Evolutionary conservation across 768 basidiomycete species (phyloP).

Genomic region (Boletellus ananiceps): DNA sequence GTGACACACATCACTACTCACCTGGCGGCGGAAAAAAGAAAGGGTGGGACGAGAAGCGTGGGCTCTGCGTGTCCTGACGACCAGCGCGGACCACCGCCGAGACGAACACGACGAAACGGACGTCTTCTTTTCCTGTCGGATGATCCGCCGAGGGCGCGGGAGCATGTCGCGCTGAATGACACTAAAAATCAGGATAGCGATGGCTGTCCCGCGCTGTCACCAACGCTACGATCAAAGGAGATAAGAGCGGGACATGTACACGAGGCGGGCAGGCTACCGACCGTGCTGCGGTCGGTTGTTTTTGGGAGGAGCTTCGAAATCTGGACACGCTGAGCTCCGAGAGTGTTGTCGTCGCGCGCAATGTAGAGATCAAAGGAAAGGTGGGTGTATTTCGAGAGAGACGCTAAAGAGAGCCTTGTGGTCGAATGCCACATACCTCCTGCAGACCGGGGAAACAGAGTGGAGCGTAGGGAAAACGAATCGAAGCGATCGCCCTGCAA

Average conservation of each 20-base stretch:
- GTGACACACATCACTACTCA: too few relatives aligned
- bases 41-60: neutral
- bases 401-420: too few relatives aligned
- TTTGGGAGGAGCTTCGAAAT: neutral
- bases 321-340: neutral
- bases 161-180: neutral
- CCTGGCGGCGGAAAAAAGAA: neutral
- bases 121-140: neutral
- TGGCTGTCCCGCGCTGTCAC: conserved; percentile 5
- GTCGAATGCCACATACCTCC: neutral
- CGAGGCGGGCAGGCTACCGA: neutral
- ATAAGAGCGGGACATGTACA: neutral
- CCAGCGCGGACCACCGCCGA: neutral
- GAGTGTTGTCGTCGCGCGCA: neutral
- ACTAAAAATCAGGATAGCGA: neutral
- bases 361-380: neutral
- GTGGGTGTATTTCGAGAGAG: too few relatives aligned
- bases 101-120: conserved; percentile 1
- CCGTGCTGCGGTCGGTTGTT: neutral
- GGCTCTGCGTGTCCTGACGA: conserved; percentile 12
- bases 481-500: neutral
- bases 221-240: conserved; percentile 14
- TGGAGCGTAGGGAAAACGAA: neutral
- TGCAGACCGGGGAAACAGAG: neutral
- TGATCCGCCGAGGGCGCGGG: conserved; percentile 13